Conservation (phyloP, 345 rosid species). For the Anacardium occidentale region DNA sequence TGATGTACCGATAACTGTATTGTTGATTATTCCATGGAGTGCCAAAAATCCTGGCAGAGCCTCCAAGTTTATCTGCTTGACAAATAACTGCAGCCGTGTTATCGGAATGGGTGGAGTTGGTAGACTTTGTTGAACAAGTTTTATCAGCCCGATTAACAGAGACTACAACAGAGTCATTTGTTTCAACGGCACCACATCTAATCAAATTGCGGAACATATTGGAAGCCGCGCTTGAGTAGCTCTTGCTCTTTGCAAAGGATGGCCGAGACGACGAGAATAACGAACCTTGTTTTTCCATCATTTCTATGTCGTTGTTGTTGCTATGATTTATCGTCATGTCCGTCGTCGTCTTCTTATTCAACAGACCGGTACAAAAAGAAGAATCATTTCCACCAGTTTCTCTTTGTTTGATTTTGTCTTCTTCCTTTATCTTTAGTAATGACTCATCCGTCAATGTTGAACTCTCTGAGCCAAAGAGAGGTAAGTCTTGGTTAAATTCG, state of each 20-base stretch:
- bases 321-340: slow-evolving; percentile 2
- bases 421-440: slow-evolving; percentile 20
- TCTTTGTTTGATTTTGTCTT: slow-evolving; percentile 14
- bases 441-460: slow-evolving; percentile 48
- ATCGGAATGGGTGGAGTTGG: not conserved
- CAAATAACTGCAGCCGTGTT: slow-evolving; percentile 7
- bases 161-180: slow-evolving; percentile 47
- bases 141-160: slow-evolving; percentile 24
- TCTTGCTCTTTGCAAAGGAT: slow-evolving; percentile 34
- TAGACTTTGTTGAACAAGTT: not conserved
- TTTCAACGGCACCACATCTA: slow-evolving; percentile 50
- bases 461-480: slow-evolving; percentile 35
- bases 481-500: slow-evolving; percentile 31
- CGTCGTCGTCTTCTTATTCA: slow-evolving; percentile 7
- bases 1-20: slow-evolving; percentile 35
- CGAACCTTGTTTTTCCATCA: slow-evolving; percentile 17
- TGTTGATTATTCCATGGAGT: slow-evolving; percentile 38
- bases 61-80: slow-evolving; percentile 18
- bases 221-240: slow-evolving; percentile 41
- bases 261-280: slow-evolving; percentile 26
- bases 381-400: not conserved
- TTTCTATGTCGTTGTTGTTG: not conserved
- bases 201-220: slow-evolving; percentile 44
- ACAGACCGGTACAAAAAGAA: not conserved
- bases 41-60: slow-evolving; percentile 26